Conservation (phyloP, 2,329 filamentous ascomycete genomes). For the Claviceps citrina region DNA sequence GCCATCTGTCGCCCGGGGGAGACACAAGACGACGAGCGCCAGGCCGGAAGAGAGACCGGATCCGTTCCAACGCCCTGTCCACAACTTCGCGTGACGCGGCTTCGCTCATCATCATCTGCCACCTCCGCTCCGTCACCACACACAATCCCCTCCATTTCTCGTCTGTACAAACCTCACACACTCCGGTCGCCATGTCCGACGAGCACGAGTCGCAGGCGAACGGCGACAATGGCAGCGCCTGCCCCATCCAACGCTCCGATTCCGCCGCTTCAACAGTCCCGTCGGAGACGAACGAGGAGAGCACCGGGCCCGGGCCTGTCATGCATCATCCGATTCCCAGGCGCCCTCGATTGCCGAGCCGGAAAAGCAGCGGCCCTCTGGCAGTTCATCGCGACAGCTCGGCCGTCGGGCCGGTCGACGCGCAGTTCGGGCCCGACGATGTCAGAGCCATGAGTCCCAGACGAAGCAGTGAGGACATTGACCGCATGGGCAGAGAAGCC, state of each 20-base stretch:
- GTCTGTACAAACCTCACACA: no score
- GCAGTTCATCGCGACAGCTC: slow-evolving; percentile 65
- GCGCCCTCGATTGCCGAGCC: slow-evolving; percentile 53
- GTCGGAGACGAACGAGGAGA: slow-evolving; percentile 19
- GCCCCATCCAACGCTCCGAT: slow-evolving; percentile 24
- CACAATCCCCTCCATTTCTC: no score
- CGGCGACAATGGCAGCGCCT: slow-evolving; percentile 13
- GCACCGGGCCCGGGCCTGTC: slow-evolving; percentile 25
- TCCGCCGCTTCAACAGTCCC: slow-evolving; percentile 19
- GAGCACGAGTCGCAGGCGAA: slow-evolving; percentile 12
- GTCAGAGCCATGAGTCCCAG: slow-evolving; percentile 89
- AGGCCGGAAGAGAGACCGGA: no score
- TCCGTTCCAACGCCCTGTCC: no score
- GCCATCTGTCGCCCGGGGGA: no score
- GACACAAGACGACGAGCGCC: no score
- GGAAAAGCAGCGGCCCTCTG: slow-evolving; percentile 69
- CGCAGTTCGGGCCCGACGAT: slow-evolving; percentile 71
- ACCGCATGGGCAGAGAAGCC: slow-evolving; percentile 72
- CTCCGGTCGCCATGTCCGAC: slow-evolving; percentile 9
- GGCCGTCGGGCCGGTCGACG: slow-evolving; percentile 55
- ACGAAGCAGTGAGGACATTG: slow-evolving; percentile 77
- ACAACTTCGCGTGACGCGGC: no score
- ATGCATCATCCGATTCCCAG: slow-evolving; percentile 37
- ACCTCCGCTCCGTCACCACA: not conserved
- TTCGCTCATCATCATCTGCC: not conserved